Conservation (phyloP, 805 yeast genomes). For the Saccharomycopsis microspora region DNA sequence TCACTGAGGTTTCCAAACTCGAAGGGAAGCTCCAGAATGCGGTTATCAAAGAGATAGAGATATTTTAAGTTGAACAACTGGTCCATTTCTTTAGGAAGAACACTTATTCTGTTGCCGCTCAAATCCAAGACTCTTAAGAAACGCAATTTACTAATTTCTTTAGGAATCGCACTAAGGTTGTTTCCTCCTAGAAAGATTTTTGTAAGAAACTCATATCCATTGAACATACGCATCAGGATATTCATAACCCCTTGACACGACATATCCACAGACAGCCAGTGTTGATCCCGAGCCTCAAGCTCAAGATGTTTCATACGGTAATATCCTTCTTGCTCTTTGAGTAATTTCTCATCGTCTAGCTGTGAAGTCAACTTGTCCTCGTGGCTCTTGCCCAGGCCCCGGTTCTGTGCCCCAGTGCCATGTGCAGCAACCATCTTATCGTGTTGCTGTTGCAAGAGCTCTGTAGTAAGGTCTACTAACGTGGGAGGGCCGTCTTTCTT, state of each 20-base stretch:
- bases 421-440: slow-evolving; percentile 17
- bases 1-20: slow-evolving; percentile 81
- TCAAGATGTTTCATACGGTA: slow-evolving; percentile 18
- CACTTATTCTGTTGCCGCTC: slow-evolving; percentile 60
- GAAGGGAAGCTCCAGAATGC: slow-evolving; percentile 61
- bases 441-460: slow-evolving; percentile 23
- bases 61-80: slow-evolving; percentile 69
- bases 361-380: slow-evolving; percentile 24
- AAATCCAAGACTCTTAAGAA: slow-evolving; percentile 77
- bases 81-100: slow-evolving; percentile 80
- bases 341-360: slow-evolving; percentile 48
- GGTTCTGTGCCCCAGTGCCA: slow-evolving; percentile 17
- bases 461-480: slow-evolving; percentile 30
- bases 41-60: slow-evolving; percentile 81
- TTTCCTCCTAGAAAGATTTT: slow-evolving; percentile 83
- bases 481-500: slow-evolving; percentile 23
- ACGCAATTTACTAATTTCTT: slow-evolving; percentile 51
- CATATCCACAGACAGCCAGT: slow-evolving; percentile 90
- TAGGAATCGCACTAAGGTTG: slow-evolving; percentile 57
- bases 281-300: slow-evolving; percentile 42
- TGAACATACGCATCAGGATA: slow-evolving; percentile 63
- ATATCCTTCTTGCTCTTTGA: slow-evolving; percentile 43
- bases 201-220: slow-evolving; percentile 66
- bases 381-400: neutral
- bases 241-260: slow-evolving; percentile 77